These are phyloP conservation scores for Diaporthe capsici DNA, from an alignment of 2,329 filamentous ascomycete genomes.

Conservation along the genomic window DNA sequence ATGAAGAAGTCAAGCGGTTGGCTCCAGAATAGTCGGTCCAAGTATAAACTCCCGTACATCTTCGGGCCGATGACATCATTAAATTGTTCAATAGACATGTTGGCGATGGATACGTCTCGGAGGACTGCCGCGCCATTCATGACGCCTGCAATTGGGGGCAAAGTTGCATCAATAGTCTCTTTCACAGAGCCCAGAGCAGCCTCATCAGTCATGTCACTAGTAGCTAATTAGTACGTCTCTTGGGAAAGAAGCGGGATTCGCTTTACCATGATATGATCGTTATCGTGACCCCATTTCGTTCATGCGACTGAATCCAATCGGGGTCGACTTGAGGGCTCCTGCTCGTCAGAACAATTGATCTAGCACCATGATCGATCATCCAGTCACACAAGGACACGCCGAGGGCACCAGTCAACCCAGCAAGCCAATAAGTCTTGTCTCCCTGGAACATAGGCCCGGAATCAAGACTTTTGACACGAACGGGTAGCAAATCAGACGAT, in stretches of 20 bases:
- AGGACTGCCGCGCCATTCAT: conserved; percentile 47
- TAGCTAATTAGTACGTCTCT: background rate
- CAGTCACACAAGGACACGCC: conserved; percentile 56
- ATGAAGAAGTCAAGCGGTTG: conserved; percentile 55
- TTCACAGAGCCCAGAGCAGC: conserved; percentile 28
- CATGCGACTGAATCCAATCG: conserved; percentile 43
- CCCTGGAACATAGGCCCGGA: background rate
- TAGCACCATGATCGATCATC: conserved; percentile 56
- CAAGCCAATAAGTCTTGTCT: conserved; percentile 52
- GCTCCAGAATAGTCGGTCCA: conserved; percentile 46
- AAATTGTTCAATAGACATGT: conserved; percentile 44
- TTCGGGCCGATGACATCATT: conserved; percentile 45
- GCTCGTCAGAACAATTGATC: conserved; percentile 55
- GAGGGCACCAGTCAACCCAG: conserved; percentile 51
- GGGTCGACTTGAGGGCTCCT: conserved; percentile 53
- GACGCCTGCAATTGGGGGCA: conserved; percentile 45
- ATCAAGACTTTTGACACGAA: background rate
- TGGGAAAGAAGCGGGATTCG: fast-evolving
- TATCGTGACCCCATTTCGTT: background rate
- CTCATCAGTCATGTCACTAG: conserved; percentile 42
- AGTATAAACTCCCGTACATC: conserved; percentile 45
- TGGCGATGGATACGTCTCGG: conserved; percentile 42
- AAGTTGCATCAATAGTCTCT: conserved; percentile 25
- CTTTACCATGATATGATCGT: background rate
- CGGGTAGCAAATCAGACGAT: background rate